Conservation (phyloP, 768 basidiomycete genomes). For the Russula brevipes region DNA sequence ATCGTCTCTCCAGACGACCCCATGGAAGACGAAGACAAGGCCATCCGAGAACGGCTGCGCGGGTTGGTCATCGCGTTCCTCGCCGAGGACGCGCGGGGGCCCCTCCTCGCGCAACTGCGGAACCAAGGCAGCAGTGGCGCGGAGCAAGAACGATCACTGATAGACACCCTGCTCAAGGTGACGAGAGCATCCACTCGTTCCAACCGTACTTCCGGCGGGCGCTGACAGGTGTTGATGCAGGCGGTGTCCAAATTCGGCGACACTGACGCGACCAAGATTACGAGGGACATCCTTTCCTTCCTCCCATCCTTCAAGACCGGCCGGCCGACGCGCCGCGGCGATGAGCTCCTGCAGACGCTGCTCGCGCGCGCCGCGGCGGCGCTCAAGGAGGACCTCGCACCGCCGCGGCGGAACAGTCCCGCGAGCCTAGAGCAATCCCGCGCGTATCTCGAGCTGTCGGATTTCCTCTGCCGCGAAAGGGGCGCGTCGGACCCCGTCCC, state of each 20-base stretch:
- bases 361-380: constrained; percentile 35
- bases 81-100: constrained; percentile 44
- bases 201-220: background rate
- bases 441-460: constrained; percentile 45
- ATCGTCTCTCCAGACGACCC: constrained; percentile 47
- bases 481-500: constrained; percentile 40
- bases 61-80: constrained; percentile 58
- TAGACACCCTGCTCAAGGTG: constrained; percentile 48
- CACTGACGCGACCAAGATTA: constrained; percentile 42
- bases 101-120: constrained; percentile 43
- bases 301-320: constrained; percentile 41
- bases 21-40: constrained; percentile 53
- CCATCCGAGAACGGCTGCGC: constrained; percentile 52
- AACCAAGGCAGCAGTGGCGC: constrained; percentile 39
- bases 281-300: constrained; percentile 49
- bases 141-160: constrained; percentile 44
- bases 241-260: constrained; percentile 43
- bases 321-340: constrained; percentile 35
- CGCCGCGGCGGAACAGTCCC: constrained; percentile 27
- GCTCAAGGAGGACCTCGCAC: constrained; percentile 32
- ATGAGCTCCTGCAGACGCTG: constrained; percentile 38
- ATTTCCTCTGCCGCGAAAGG: constrained; percentile 40
- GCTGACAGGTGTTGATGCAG: constrained; percentile 33
- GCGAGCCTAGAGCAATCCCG: constrained; percentile 36
- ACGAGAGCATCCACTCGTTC: constrained; percentile 10